Evolutionary conservation across 306 rosid species (phyloP), one percentile per base, ranked within the genome.

Genomic region (Glycine tomentella): DNA sequence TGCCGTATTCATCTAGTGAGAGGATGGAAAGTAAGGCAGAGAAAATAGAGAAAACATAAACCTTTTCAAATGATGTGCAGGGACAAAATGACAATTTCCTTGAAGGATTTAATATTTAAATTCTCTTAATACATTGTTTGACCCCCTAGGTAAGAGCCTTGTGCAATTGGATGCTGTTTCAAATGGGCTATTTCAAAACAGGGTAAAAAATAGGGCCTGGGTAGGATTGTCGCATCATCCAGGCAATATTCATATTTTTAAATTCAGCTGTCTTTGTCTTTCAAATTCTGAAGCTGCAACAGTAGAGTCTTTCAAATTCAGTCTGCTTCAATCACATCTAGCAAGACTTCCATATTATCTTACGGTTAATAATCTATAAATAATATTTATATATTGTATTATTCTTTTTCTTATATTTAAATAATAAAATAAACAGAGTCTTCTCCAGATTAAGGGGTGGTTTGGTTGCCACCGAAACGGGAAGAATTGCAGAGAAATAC

Each of bases 21-120:
- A 44, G 36, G 25, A 77, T n/a, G 16, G 38, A 16, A 77, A 77
- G 42, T 13, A 17, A 3, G 74, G 53, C 40, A 17, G 42, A 77
- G 53, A 65, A 42, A 40, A 65, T 51, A 15, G 53, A 44, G 51
- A 49, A 50, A 36, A 64, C 7, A 50, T 15, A 55, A 45, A 57
- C 56, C 40, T 42, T 58, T 58, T 8, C 68, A 13, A 62, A 62
- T 4, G 14, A 46, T 59, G n/a, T 8, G 14, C 65, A 42, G 17
- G 17, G 57, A 42, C 36, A 49, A 6, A 25, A 69, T 31, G 40
- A 69, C 2, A 80, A 72, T 7, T 72, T 34, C 64, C 61, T 15
- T 16, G 40, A 17, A 73, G 36, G 45, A 42, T 72, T 38, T 4
- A 10, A 61, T n/a, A 44, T 15, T 72, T 50, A 20, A 62, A 20